Evolutionary conservation across 371 early-diverging fungal genomes (phyloP), one percentile per base, ranked within the genome.

Genomic region (Batkoa obscura): DNA sequence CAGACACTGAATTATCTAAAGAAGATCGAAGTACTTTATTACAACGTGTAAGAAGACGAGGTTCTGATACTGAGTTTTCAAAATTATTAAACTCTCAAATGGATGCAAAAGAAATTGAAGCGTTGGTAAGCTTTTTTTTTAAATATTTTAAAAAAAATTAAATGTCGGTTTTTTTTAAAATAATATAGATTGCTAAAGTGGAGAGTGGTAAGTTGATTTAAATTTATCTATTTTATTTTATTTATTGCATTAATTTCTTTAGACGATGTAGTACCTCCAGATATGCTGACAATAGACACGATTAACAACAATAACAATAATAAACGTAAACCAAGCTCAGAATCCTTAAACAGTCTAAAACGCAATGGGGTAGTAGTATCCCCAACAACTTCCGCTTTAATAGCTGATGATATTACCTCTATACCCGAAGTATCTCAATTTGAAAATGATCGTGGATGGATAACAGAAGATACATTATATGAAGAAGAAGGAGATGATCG

Each of bases 301-400:
- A 23, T 23, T 23, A 23, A 23, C 23, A 45, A 5, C 12, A 45
- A 15, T 23, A 45, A 15, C 45, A 13, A 45, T 45, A 45, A 15
- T 15, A 5, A 13, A 15, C n/a, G 33, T 2, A 55, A 55, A 46
- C 33, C 45, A 35, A 55, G 56, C 23, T 35, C 56, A 2, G 56
- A 55, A 15, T 55, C 56, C n/a, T 46, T 55, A 8, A 5, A 35
- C 2, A 31, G 43, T 3, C 9, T 46, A 1, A 55, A 46, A 46
- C 42, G 56, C 9, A 55, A 55, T 10, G 56, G 56, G 1, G 33
- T 55, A 15, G 13, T 55, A 46, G 56, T 55, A 34, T 53, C 53
- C 8, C 53, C 53, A 5, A 53, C 53, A 3, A 53, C 53, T 39
- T 53, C 53, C 12, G 30, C 39, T 9, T 13, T 30, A 6, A 39